Conservation (phyloP, 768 basidiomycete species). For the Termitomyces sp. region DNA sequence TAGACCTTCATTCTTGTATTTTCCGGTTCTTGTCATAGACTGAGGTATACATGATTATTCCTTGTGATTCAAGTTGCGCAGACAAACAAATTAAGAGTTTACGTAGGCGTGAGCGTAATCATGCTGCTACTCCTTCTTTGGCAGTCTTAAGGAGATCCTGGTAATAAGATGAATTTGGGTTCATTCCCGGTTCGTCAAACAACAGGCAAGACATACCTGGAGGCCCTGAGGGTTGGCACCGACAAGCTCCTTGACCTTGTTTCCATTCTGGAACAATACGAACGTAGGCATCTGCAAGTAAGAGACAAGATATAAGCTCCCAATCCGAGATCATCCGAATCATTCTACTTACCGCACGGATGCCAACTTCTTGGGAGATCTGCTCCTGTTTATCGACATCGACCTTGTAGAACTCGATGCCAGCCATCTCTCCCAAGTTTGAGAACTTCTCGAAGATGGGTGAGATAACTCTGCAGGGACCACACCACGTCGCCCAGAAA, state of each 20-base stretch:
- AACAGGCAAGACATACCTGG: constrained; percentile 29
- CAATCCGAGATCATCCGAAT: not conserved
- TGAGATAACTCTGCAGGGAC: constrained; percentile 63
- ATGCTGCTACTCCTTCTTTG: not conserved
- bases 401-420: constrained; percentile 66
- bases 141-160: not conserved
- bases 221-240: constrained; percentile 45
- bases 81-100: no score
- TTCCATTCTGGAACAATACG: constrained; percentile 31
- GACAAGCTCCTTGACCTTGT: constrained; percentile 33
- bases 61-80: no score
- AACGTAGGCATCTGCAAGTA: constrained; percentile 31
- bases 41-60: not conserved
- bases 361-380: constrained; percentile 47
- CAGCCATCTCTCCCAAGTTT: constrained; percentile 21
- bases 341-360: constrained; percentile 9
- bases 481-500: constrained; percentile 80
- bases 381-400: constrained; percentile 60
- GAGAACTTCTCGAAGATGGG: constrained; percentile 64
- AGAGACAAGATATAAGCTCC: not conserved
- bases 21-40: not conserved
- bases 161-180: not conserved
- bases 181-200: not conserved
- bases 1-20: no score
- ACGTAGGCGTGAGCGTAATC: not conserved